Base-by-base conservation (phyloP, 1,284 basidiomycete genomes). In the Neonothopanus nambi region DNA sequence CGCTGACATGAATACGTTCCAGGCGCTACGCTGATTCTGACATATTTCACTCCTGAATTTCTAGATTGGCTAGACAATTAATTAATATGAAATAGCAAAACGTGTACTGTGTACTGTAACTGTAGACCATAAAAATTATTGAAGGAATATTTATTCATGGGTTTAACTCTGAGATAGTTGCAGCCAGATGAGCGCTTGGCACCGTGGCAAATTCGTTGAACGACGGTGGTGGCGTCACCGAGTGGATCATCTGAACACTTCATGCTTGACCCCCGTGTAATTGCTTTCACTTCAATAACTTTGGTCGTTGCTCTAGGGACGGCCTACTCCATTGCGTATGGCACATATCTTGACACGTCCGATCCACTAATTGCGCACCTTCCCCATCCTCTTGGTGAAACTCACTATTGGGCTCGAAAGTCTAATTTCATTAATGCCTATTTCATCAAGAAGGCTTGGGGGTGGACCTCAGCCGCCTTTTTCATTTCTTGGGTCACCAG, bases 21-120 rank as follows among this genome's bases (percentile, higher is more conserved):
- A 91, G 91, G 93, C 9, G 93, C 93, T 26, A 94, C 90, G 3
- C 75, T 98, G 58, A 91, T 99, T 60, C 69, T 98, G 55, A 89
- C 86, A 1, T 99, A 99, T 75, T 98, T 98, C 65, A 98, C 96
- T 0, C 96, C 96, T 1, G 87, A 97, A 39, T 95, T 98, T 72
- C 76, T 98, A 55, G 89, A 95, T 54, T 96, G 95, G 94, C 68
- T 97, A 52, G 84, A 85, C 33, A 70, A 68, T 56, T 79, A 61
- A 64, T 18, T 11, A 30, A n/a, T n/a, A n/a, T n/a, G n/a, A n/a
- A n/a, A n/a, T n/a, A n/a, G n/a, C 3, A 9, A 33, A 33, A 9
- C 30, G 3, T 40, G 38, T 23, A 40, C 5, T 40, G 21, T n/a
- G n/a, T n/a, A n/a, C n/a, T n/a, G n/a, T n/a, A n/a, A n/a, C n/a